These are phyloP conservation scores for Chenopodium suecicum DNA, from an alignment of 148 eudicot species.

Conservation along the genomic window DNA sequence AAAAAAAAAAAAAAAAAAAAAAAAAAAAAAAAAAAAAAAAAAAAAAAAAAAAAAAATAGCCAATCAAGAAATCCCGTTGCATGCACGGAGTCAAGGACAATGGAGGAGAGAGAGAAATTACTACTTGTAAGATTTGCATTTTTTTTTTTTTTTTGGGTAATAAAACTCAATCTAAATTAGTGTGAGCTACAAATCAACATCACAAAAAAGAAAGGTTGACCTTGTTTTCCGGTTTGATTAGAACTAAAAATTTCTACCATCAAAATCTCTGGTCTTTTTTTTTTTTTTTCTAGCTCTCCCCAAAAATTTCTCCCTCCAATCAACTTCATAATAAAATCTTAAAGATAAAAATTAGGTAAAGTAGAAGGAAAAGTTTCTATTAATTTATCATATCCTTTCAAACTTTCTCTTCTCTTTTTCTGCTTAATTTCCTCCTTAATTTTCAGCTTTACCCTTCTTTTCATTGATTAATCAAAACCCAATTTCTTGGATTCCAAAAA, in stretches of 20 bases:
- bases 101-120: not conserved
- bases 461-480: not conserved
- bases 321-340: not conserved
- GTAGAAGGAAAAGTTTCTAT: not conserved
- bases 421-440: not conserved
- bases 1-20: too few relatives aligned
- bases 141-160: not conserved
- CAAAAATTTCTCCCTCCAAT: not conserved
- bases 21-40: not conserved
- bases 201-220: slow-evolving; percentile 22
- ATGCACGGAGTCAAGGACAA: not conserved
- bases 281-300: not conserved
- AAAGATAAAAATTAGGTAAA: slow-evolving; percentile 7
- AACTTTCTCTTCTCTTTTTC: not conserved
- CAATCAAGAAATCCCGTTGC: not conserved
- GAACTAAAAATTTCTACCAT: not conserved
- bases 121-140: not conserved
- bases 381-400: slow-evolving; percentile 19
- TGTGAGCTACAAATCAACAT: not conserved
- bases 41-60: not conserved
- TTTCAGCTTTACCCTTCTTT: not conserved
- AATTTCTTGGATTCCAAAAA: slow-evolving; percentile 7
- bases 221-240: slow-evolving; percentile 25
- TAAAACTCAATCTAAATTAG: not conserved
- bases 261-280: not conserved